These are phyloP conservation scores for Solanum clarkiae DNA, from an alignment of 257 asterid species.

Conservation along the genomic window DNA sequence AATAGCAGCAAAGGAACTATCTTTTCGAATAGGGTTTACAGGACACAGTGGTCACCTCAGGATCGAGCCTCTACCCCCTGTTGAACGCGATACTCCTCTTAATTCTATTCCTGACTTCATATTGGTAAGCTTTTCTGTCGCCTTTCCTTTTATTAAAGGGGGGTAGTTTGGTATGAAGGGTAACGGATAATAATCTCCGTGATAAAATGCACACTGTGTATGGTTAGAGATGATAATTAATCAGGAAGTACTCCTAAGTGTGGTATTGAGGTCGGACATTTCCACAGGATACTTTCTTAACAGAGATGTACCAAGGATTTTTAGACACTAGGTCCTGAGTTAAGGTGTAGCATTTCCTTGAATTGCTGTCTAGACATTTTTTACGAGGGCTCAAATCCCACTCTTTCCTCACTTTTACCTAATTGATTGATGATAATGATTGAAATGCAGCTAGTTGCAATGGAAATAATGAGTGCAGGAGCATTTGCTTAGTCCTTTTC, in stretches of 20 bases:
- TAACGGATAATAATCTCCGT: not conserved
- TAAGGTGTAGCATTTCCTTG: not conserved
- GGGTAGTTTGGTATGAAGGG: not conserved
- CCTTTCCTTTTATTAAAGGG: not conserved
- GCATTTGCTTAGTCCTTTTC: not conserved
- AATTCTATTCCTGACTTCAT: conserved; percentile 71
- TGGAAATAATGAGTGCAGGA: not conserved
- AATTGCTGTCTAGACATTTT: not conserved
- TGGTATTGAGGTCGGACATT: not conserved
- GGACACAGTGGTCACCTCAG: conserved; percentile 85
- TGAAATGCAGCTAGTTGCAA: not conserved
- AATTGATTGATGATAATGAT: not conserved
- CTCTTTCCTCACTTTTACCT: not conserved
- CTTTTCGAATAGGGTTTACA: conserved; percentile 79
- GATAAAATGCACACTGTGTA: not conserved
- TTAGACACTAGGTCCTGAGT: not conserved
- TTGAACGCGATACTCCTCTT: conserved; percentile 41
- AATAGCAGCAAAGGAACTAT: conserved; percentile 41
- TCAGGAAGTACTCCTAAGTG: not conserved
- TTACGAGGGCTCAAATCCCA: not conserved
- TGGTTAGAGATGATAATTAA: not conserved
- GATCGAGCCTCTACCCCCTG: conserved; percentile 82
- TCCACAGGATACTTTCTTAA: not conserved
- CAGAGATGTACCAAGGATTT: not conserved
- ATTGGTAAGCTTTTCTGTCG: conserved; percentile 38